Evolutionary conservation across 257 asterid species (phyloP).

Genomic region (Solanum gracilifrons): DNA sequence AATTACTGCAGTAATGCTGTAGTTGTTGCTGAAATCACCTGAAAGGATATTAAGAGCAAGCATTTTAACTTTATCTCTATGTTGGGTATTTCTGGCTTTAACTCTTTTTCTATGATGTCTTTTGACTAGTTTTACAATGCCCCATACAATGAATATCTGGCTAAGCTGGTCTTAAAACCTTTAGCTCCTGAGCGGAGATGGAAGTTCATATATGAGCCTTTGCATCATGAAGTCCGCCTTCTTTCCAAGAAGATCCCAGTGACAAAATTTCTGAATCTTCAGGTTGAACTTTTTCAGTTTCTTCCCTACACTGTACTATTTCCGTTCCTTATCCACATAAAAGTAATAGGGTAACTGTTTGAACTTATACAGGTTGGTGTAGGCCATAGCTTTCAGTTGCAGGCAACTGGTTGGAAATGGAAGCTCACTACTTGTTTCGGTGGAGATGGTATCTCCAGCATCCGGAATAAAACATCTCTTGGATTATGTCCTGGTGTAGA

Average conservation of each 20-base stretch:
- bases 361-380: conserved; percentile 66
- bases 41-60: neutral
- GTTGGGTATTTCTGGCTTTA: neutral
- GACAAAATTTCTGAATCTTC: conserved; percentile 81
- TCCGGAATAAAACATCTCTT: conserved; percentile 77
- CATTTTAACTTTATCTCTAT: neutral
- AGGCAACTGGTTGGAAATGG: conserved; percentile 99
- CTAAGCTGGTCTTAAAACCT: conserved; percentile 88
- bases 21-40: neutral
- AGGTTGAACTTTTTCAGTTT: conserved; percentile 34
- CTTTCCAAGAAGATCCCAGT: conserved; percentile 88
- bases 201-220: conserved; percentile 84
- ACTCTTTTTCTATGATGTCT: neutral
- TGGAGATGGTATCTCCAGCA: conserved; percentile 74
- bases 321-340: neutral
- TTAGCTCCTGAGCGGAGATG: conserved; percentile 71
- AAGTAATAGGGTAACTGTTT: neutral
- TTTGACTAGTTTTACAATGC: conserved; percentile 59
- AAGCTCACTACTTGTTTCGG: conserved; percentile 77
- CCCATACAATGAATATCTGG: conserved; percentile 77
- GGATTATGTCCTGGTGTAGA: conserved; percentile 88
- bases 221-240: conserved; percentile 76
- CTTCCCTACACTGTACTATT: neutral
- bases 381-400: conserved; percentile 87
- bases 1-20: neutral